A percentile compares a stretch with the other conserved stretches of the same genome.
Evolutionary conservation across 495 filamentous ascomycete genomes (phyloP).

Genomic region (Cryomyces minteri): DNA sequence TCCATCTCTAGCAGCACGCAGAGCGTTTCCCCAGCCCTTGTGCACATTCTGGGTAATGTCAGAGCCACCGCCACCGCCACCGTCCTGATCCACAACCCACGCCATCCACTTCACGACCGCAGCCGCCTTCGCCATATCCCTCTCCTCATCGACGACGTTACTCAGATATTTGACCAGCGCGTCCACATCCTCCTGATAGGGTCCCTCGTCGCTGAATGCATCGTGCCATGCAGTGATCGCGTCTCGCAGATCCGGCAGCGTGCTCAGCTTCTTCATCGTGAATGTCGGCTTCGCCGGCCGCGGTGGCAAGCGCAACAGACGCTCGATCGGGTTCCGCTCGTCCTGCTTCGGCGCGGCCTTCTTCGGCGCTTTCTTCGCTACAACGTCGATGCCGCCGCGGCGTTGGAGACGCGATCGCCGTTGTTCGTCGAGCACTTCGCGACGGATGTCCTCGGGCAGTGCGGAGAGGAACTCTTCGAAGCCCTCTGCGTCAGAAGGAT

Average conservation of each 20-base stretch:
- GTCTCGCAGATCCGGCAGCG: constrained; percentile 35
- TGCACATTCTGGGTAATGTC: neutral
- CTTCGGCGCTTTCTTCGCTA: neutral
- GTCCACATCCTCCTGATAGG: constrained; percentile 58
- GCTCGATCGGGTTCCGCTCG: constrained; percentile 15
- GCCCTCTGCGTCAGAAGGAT: constrained; percentile 24
- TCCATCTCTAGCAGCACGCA: constrained; percentile 33
- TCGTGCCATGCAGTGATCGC: constrained; percentile 49
- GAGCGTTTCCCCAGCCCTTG: constrained; percentile 29
- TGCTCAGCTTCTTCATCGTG: constrained; percentile 38
- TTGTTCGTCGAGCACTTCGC: constrained; percentile 59
- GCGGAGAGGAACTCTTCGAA: constrained; percentile 62
- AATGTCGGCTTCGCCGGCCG: constrained; percentile 40
- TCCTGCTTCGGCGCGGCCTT: neutral
- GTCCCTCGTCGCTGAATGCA: constrained; percentile 47
- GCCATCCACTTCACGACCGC: constrained; percentile 50
- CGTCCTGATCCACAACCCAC: constrained; percentile 45
- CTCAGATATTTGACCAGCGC: constrained; percentile 48
- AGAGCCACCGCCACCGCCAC: constrained; percentile 13
- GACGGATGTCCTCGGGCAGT: constrained; percentile 60
- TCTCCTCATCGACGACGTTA: constrained; percentile 51
- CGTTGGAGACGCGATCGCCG: constrained; percentile 34
- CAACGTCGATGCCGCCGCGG: constrained; percentile 17
- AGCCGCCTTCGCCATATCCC: constrained; percentile 55
- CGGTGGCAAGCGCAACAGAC: constrained; percentile 29